Evolutionary conservation across 768 basidiomycete species (phyloP).

Genomic region (Auricularia cornea): DNA sequence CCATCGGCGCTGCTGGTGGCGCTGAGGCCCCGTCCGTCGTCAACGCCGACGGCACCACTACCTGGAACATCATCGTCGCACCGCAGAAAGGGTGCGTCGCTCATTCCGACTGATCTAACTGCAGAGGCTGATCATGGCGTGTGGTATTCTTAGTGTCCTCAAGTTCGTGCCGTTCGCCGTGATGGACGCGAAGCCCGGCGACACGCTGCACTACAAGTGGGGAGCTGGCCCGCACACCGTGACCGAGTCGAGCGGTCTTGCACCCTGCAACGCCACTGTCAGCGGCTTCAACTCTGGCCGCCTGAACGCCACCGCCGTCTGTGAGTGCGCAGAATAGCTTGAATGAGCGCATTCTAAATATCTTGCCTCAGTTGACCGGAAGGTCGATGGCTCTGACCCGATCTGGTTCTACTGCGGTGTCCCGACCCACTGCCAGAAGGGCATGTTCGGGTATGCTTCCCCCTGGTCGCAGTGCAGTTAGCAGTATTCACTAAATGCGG

Average conservation of each 20-base stretch:
- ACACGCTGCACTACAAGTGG: conserved; percentile 73
- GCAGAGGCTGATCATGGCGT: background rate
- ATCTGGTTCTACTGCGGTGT: conserved; percentile 68
- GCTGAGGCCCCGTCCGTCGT: no score
- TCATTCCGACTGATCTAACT: background rate
- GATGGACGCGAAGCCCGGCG: conserved; percentile 61
- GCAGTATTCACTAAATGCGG: conserved; percentile 42
- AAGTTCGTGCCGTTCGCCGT: conserved; percentile 68
- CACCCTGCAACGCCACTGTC: conserved; percentile 64
- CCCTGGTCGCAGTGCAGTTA: conserved; percentile 5
- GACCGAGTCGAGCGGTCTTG: conserved; percentile 62
- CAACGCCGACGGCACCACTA: conserved; percentile 32
- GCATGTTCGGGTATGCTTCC: conserved; percentile 60
- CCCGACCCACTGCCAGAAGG: conserved; percentile 66
- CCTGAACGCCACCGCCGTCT: conserved; percentile 51
- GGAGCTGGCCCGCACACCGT: conserved; percentile 74
- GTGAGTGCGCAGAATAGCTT: background rate
- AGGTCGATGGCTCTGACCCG: conserved; percentile 66
- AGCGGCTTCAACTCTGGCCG: conserved; percentile 54
- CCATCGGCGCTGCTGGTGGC: background rate
- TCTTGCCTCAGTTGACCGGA: conserved; percentile 43
- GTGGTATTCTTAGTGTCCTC: conserved; percentile 34
- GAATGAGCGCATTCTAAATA: background rate
- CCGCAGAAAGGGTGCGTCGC: conserved; percentile 53
- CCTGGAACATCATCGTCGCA: conserved; percentile 71